Conservation (phyloP, 148 eudicot species). For the Amaranthus cruentus region DNA sequence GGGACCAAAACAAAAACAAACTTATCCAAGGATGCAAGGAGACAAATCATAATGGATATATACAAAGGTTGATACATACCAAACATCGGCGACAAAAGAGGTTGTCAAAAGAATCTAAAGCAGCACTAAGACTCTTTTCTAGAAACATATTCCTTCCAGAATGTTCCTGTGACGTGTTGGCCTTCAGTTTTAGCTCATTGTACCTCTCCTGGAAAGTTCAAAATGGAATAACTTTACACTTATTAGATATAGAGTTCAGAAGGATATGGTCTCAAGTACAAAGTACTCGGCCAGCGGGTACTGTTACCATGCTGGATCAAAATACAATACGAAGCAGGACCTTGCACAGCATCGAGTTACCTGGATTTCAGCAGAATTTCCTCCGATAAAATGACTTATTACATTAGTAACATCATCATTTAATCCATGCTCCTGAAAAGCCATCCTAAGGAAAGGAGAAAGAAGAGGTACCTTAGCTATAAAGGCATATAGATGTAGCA, state of each 20-base stretch:
- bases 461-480: neutral
- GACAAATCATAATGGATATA: neutral
- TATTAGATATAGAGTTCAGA: neutral
- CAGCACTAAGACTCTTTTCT: constrained; percentile 62
- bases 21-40: neutral
- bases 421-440: constrained; percentile 57
- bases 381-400: constrained; percentile 60
- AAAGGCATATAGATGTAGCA: neutral
- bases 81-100: constrained; percentile 96
- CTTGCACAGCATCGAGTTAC: constrained; percentile 26
- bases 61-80: constrained; percentile 38
- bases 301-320: neutral
- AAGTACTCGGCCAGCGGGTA: neutral
- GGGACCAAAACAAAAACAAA: neutral
- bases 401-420: constrained; percentile 53
- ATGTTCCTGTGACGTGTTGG: constrained; percentile 24
- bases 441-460: constrained; percentile 46
- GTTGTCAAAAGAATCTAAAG: constrained; percentile 84
- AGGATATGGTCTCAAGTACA: neutral
- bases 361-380: constrained; percentile 58
- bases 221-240: neutral
- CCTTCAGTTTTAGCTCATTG: constrained; percentile 51
- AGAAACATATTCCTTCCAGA: constrained; percentile 31
- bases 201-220: constrained; percentile 59
- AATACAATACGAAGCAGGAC: neutral